A percentile compares a stretch with the other conserved stretches of the same genome.
phyloP scores from a whole-genome alignment of 345 rosid genomes.

The Hypericum perforatum region DNA sequence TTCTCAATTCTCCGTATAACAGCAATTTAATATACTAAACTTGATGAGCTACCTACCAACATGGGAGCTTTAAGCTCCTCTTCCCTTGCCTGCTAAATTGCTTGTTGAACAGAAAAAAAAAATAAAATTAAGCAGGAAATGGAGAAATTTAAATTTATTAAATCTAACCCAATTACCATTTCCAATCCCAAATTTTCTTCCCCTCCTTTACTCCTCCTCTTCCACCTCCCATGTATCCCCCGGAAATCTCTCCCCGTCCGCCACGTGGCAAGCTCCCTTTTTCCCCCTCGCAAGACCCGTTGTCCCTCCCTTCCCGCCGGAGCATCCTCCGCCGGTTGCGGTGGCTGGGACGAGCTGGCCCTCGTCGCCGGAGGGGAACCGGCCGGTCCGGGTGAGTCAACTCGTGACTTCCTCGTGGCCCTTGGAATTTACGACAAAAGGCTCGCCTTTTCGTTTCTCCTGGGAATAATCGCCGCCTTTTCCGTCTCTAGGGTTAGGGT shows the following conservation, averaged over 20 bases:
- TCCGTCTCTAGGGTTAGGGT: constrained; percentile 46
- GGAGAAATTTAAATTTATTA: too few relatives aligned
- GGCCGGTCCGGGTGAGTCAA: constrained; percentile 29
- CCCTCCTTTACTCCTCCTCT: constrained; percentile 17
- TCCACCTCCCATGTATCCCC: constrained; percentile 22
- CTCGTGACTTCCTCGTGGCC: constrained; percentile 33
- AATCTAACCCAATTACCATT: too few relatives aligned
- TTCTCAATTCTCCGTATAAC: too few relatives aligned
- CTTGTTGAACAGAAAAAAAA: too few relatives aligned
- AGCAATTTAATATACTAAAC: too few relatives aligned
- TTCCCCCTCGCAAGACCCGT: constrained; percentile 1
- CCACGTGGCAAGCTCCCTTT: constrained; percentile 8
- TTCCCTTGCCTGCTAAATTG: too few relatives aligned
- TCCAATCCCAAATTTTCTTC: constrained; percentile 6
- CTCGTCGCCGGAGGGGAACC: constrained; percentile 17
- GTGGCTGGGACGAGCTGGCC: constrained; percentile 51
- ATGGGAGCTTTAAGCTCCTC: too few relatives aligned
- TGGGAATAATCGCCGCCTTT: constrained; percentile 46
- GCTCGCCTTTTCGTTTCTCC: constrained; percentile 31
- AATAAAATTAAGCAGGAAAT: too few relatives aligned
- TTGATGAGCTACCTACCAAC: too few relatives aligned
- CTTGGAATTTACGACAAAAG: constrained; percentile 39
- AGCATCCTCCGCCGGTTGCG: constrained; percentile 22
- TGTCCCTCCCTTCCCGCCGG: constrained; percentile 7
- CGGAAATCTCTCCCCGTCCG: constrained; percentile 9